Conservation (phyloP, 2,329 filamentous ascomycete genomes). For the Escovopsis sp. region DNA sequence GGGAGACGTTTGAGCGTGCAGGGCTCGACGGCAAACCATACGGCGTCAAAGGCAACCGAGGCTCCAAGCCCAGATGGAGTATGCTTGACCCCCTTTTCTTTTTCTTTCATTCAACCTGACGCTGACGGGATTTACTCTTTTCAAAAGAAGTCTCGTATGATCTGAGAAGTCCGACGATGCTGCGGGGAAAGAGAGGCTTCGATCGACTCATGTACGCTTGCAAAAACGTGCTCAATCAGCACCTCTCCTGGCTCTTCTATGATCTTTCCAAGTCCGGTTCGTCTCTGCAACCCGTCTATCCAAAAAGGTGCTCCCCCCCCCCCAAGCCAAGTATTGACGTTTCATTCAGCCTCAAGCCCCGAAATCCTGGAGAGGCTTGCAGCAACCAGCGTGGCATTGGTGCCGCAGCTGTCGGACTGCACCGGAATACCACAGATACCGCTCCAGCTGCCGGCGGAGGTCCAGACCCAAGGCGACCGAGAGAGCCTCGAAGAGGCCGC, state of each 20-base stretch:
- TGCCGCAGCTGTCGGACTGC: conserved; percentile 8
- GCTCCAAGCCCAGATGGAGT: conserved; percentile 61
- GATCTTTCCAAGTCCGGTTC: conserved; percentile 32
- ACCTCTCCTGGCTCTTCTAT: conserved; percentile 65
- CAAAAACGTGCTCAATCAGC: conserved; percentile 56
- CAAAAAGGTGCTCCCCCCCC: neutral
- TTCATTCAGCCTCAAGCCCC: conserved; percentile 26
- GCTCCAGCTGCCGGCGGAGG: conserved; percentile 12
- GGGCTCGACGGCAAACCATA: conserved; percentile 63
- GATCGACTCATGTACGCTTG: conserved; percentile 65
- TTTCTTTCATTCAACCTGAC: neutral
- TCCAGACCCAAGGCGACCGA: conserved; percentile 22
- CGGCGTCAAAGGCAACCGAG: conserved; percentile 41
- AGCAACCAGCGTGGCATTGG: conserved; percentile 27
- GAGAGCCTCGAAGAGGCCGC: conserved; percentile 47
- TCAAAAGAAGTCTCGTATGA: conserved; percentile 61
- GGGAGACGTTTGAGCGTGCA: conserved; percentile 66
- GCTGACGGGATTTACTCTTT: neutral
- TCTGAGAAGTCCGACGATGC: conserved; percentile 59
- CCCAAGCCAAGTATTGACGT: neutral
- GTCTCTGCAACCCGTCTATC: conserved; percentile 1
- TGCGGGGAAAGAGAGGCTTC: conserved; percentile 71
- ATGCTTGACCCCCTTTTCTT: conserved; percentile 14
- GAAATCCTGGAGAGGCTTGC: conserved; percentile 33
- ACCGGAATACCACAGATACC: conserved; percentile 11